Evolutionary conservation across 352 stramenopile species (phyloP).

Genomic region (Pythium myriotylum): DNA sequence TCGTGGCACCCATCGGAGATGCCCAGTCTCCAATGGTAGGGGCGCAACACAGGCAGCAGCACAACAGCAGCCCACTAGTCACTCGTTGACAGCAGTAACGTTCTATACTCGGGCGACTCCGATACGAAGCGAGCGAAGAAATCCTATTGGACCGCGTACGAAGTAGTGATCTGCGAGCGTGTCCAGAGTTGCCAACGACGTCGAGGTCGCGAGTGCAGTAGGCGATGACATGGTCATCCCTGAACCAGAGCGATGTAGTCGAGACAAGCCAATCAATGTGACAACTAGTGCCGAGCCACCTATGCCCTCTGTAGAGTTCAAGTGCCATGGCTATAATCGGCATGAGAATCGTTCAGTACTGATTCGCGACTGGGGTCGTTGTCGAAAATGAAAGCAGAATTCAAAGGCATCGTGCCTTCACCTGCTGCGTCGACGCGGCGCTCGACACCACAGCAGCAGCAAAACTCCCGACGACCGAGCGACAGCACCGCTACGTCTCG

Average conservation of each 20-base stretch:
- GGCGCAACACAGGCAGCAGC: not conserved
- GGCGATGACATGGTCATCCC: not conserved
- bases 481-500: constrained; percentile 15
- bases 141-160: constrained; percentile 33
- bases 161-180: constrained; percentile 28
- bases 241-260: no score
- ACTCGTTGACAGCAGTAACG: constrained; percentile 16
- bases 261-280: no score
- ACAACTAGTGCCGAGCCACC: no score
- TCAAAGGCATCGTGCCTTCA: constrained; percentile 24
- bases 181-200: not conserved
- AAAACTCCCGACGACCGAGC: constrained; percentile 25
- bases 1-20: constrained; percentile 26
- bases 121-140: constrained; percentile 37
- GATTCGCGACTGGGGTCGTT: not conserved
- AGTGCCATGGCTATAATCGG: no score
- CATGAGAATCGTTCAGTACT: no score
- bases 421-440: constrained; percentile 23
- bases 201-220: not conserved
- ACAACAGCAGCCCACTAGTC: not conserved
- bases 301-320: not conserved
- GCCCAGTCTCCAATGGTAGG: no score
- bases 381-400: constrained; percentile 27
- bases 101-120: constrained; percentile 24
- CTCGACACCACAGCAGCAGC: constrained; percentile 9